These are phyloP conservation scores for Clonostachys rhizophaga DNA, from an alignment of 2,329 filamentous ascomycete species.

Conservation along the genomic window DNA sequence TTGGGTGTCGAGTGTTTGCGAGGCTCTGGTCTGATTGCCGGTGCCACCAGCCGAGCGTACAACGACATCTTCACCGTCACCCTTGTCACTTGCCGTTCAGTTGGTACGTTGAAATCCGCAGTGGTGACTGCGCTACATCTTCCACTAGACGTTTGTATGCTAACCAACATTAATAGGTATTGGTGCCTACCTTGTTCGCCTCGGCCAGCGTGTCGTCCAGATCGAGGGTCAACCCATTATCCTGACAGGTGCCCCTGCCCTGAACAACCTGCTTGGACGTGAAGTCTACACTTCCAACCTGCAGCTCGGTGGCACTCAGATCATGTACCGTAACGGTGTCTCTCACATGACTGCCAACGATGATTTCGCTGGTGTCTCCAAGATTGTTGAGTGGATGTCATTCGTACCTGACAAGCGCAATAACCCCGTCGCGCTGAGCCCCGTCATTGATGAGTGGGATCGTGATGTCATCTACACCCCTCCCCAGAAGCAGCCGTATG, in stretches of 20 bases:
- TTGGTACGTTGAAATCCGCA: conserved; percentile 55
- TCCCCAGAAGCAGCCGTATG: conserved; percentile 78
- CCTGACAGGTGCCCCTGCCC: conserved; percentile 90
- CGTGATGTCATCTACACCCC: conserved; percentile 84
- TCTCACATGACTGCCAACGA: conserved; percentile 98
- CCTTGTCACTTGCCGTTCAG: conserved; percentile 93
- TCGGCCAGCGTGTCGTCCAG: conserved; percentile 97
- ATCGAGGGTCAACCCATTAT: conserved; percentile 99
- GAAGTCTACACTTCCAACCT: conserved; percentile 99
- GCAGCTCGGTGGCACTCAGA: conserved; percentile 99
- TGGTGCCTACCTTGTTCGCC: conserved; percentile 95
- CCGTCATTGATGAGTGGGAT: conserved; percentile 83
- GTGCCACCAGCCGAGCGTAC: conserved; percentile 94
- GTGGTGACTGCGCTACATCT: not conserved
- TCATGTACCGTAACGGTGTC: conserved; percentile 99
- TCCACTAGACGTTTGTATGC: conserved; percentile 6
- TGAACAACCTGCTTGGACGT: conserved; percentile 96
- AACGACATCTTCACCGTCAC: conserved; percentile 99
- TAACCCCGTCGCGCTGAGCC: conserved; percentile 86
- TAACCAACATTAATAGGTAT: conserved; percentile 58
- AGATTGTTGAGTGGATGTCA: conserved; percentile 97
- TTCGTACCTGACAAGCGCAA: conserved; percentile 96
- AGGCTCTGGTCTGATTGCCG: conserved; percentile 95
- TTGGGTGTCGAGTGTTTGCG: conserved; percentile 96
- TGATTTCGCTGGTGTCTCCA: conserved; percentile 95